phyloP scores from a whole-genome alignment of 768 basidiomycete species.

The Trametes coccinea region DNA sequence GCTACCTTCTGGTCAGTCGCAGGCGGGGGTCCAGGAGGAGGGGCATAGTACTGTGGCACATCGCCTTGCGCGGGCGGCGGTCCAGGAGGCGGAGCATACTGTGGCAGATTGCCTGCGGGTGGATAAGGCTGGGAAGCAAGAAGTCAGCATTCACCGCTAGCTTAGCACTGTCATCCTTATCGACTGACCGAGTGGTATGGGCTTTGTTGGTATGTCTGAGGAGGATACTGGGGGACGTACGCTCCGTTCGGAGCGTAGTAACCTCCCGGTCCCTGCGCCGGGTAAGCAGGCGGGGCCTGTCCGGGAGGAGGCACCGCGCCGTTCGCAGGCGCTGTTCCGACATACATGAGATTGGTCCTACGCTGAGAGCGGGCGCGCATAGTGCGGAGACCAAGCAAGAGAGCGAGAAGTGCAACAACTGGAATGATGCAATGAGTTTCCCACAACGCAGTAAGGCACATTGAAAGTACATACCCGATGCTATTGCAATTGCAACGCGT shows the following conservation, averaged over 20 bases:
- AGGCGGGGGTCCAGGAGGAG: slow-evolving; percentile 15
- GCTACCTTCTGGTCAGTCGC: slow-evolving; percentile 7
- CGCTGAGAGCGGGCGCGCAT: slow-evolving; percentile 8
- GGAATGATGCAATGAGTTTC: background rate
- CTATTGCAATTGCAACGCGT: slow-evolving; percentile 18
- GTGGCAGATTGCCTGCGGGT: slow-evolving; percentile 1
- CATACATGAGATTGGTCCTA: slow-evolving; percentile 17
- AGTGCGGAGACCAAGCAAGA: background rate
- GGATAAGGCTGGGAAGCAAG: slow-evolving; percentile 6
- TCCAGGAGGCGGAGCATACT: slow-evolving; percentile 15
- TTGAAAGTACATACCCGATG: background rate
- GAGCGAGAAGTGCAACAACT: background rate
- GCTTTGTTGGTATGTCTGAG: slow-evolving; percentile 8
- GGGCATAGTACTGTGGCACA: slow-evolving; percentile 8
- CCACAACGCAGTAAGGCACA: background rate
- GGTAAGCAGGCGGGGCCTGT: slow-evolving; percentile 13
- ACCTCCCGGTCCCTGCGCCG: background rate
- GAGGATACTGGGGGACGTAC: slow-evolving; percentile 22
- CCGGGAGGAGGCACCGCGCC: slow-evolving; percentile 4
- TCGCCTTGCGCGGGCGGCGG: background rate
- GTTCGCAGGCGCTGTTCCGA: background rate
- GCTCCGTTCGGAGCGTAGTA: slow-evolving; percentile 2
- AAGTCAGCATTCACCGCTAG: background rate
- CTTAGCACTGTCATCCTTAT: background rate
- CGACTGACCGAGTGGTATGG: slow-evolving; percentile 19